Conservation (phyloP, 805 yeast species). For the Myxozyma udenii region DNA sequence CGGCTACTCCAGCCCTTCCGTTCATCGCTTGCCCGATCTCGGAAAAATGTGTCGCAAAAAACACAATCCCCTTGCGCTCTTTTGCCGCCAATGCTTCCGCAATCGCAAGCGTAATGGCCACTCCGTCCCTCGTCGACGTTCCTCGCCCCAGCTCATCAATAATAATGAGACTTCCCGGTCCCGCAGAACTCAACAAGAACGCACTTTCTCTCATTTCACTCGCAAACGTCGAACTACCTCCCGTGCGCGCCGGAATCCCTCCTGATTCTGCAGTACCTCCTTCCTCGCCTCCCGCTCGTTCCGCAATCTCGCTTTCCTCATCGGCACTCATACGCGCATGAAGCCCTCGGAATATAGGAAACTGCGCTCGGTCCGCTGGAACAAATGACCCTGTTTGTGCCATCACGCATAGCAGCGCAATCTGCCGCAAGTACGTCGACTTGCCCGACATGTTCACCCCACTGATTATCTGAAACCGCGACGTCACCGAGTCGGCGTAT, state of each 20-base stretch:
- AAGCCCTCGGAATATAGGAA: constrained; percentile 15
- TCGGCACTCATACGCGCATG: constrained; percentile 15
- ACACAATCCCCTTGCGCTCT: constrained; percentile 36
- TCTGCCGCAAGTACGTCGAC: constrained; percentile 54
- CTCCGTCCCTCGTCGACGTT: constrained; percentile 51
- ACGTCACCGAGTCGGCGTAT: constrained; percentile 38
- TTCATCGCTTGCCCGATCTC: constrained; percentile 43
- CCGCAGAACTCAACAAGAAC: constrained; percentile 43
- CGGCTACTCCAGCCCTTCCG: constrained; percentile 39
- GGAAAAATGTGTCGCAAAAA: constrained; percentile 48
- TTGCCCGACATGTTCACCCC: constrained; percentile 67
- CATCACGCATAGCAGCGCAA: constrained; percentile 49
- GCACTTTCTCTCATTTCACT: constrained; percentile 51
- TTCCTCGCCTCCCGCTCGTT: neutral
- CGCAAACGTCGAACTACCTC: constrained; percentile 45
- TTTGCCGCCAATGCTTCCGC: constrained; percentile 40
- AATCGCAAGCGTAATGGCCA: constrained; percentile 49
- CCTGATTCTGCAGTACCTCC: constrained; percentile 39
- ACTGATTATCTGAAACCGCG: constrained; percentile 50
- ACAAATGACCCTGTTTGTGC: constrained; percentile 56
- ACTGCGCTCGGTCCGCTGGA: constrained; percentile 32
- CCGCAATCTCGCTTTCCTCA: constrained; percentile 5
- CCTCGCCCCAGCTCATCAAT: constrained; percentile 60
- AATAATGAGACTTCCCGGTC: constrained; percentile 41
- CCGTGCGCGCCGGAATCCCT: constrained; percentile 39